Evolutionary conservation across 768 basidiomycete species (phyloP).

Genomic region (Podaxis mareebaensis): DNA sequence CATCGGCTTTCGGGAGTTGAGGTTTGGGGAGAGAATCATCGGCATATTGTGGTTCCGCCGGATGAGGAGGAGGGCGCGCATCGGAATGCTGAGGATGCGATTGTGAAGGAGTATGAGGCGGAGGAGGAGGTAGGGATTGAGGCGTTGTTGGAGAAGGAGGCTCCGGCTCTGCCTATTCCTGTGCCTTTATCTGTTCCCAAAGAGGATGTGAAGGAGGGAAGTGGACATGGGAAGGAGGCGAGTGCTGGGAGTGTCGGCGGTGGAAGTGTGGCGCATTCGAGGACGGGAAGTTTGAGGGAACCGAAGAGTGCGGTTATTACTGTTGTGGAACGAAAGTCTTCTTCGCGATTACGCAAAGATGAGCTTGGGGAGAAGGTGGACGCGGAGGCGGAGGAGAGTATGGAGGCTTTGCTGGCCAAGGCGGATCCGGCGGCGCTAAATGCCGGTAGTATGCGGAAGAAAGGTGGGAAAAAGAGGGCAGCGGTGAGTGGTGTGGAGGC

Average conservation of each 20-base stretch:
- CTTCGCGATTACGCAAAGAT: background rate
- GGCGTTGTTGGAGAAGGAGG: slow-evolving; percentile 12
- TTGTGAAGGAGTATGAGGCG: background rate
- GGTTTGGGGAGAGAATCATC: slow-evolving; percentile 14
- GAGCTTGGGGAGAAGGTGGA: background rate
- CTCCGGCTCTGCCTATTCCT: background rate
- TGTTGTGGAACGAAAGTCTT: slow-evolving; percentile 3
- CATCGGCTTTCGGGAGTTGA: slow-evolving; percentile 13
- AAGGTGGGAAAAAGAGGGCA: slow-evolving; percentile 6
- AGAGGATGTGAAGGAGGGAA: background rate
- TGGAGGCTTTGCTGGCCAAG: slow-evolving; percentile 8
- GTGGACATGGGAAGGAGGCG: background rate
- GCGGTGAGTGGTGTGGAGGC: slow-evolving; percentile 12
- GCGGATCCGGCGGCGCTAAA: background rate
- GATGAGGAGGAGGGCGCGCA: background rate
- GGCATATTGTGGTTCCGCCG: slow-evolving; percentile 2
- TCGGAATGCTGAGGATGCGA: background rate
- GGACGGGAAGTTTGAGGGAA: slow-evolving; percentile 7
- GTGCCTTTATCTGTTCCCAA: background rate
- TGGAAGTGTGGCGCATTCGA: background rate
- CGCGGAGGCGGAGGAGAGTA: background rate
- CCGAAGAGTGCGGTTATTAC: slow-evolving; percentile 15
- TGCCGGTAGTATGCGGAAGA: background rate
- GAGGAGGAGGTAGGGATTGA: slow-evolving; percentile 13
- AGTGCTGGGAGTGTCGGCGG: background rate